phyloP scores from a whole-genome alignment of 73 alveolate genomes.

The Paramecium primaurelia region DNA sequence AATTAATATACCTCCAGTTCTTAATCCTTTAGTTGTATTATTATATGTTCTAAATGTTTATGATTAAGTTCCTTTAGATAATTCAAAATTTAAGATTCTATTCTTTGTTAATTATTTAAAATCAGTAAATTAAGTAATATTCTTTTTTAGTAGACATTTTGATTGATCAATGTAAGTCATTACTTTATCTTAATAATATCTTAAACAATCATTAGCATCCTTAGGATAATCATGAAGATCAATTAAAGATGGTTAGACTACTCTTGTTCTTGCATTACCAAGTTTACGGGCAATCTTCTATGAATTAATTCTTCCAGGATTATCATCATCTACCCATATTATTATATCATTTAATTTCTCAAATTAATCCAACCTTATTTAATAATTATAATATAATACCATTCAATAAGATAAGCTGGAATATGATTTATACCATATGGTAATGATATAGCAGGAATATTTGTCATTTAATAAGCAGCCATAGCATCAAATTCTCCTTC shows the following conservation, averaged over 20 bases:
- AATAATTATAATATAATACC: background rate
- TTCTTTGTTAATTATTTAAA: slow-evolving; percentile 12
- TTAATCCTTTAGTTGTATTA: slow-evolving; percentile 71
- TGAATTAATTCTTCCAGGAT: slow-evolving; percentile 33
- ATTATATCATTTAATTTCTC: slow-evolving; percentile 67
- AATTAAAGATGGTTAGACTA: slow-evolving; percentile 5
- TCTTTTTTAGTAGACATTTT: background rate
- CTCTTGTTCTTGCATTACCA: slow-evolving; percentile 1
- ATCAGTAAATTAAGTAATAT: slow-evolving; percentile 18
- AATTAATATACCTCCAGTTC: slow-evolving; percentile 67
- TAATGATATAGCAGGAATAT: slow-evolving; percentile 80
- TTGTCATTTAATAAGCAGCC: slow-evolving; percentile 87
- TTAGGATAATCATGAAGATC: background rate
- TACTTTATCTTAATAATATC: background rate
- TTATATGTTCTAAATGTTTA: slow-evolving; percentile 59
- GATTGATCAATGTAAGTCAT: background rate
- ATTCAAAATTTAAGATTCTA: background rate
- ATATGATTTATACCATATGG: slow-evolving; percentile 88
- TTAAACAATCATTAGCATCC: slow-evolving; percentile 37
- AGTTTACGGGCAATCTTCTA: slow-evolving; percentile 12
- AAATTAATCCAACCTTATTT: slow-evolving; percentile 64
- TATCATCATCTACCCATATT: slow-evolving; percentile 51
- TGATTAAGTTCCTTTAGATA: slow-evolving; percentile 11
- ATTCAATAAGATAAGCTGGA: slow-evolving; percentile 78
- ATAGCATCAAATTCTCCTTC: slow-evolving; percentile 97